Conservation (phyloP, 2,329 filamentous ascomycete genomes). For the Apiospora rasikravindrae region DNA sequence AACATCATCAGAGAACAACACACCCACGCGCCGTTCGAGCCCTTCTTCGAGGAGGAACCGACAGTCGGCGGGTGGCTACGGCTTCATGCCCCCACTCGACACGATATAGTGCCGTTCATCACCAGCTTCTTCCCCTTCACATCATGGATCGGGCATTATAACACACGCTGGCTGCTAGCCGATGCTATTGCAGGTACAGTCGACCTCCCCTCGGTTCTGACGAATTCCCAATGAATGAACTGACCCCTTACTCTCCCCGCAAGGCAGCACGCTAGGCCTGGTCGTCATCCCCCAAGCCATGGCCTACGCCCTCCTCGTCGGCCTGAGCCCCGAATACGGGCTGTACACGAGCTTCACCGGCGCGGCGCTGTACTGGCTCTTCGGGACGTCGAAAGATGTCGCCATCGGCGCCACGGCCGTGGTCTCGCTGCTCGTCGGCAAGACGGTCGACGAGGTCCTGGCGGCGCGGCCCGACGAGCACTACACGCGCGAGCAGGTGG, state of each 20-base stretch:
- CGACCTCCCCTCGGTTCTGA: slow-evolving; percentile 7
- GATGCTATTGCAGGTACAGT: slow-evolving; percentile 82
- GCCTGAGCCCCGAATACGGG: slow-evolving; percentile 81
- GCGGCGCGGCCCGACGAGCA: slow-evolving; percentile 86
- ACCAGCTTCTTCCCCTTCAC: slow-evolving; percentile 83
- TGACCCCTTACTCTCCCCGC: slow-evolving; percentile 21
- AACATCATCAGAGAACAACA: not conserved
- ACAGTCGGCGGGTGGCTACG: slow-evolving; percentile 74
- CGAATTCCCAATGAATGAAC: slow-evolving; percentile 26
- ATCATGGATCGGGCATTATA: slow-evolving; percentile 89
- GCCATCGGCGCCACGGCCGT: slow-evolving; percentile 74
- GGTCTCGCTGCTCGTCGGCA: slow-evolving; percentile 17
- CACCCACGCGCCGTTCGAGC: slow-evolving; percentile 57
- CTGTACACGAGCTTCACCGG: slow-evolving; percentile 97
- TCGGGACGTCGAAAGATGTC: slow-evolving; percentile 97
- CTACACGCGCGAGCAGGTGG: slow-evolving; percentile 68
- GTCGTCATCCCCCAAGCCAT: slow-evolving; percentile 91
- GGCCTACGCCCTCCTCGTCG: slow-evolving; percentile 88
- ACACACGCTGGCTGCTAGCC: slow-evolving; percentile 84
- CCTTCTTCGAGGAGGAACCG: slow-evolving; percentile 84
- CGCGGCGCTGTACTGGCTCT: slow-evolving; percentile 94
- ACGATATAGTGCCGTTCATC: slow-evolving; percentile 64
- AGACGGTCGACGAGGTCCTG: slow-evolving; percentile 62
- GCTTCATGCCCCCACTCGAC: slow-evolving; percentile 63
- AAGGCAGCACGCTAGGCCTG: slow-evolving; percentile 61